Conservation (phyloP, 768 basidiomycete species). For the Lactarius evosmus region DNA sequence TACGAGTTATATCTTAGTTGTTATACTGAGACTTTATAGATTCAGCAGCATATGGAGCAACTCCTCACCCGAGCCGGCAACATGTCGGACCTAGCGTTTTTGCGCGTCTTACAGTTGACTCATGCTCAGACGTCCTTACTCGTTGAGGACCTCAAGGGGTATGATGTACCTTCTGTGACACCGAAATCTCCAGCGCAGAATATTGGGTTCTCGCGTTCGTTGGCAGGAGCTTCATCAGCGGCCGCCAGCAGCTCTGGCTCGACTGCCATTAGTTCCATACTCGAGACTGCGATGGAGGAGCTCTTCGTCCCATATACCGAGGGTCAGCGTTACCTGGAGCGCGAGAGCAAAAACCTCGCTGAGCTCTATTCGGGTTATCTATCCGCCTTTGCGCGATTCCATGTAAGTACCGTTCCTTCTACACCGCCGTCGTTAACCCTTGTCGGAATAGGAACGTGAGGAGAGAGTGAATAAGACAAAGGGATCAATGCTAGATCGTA, state of each 20-base stretch:
- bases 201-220: slow-evolving; percentile 55
- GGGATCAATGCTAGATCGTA: slow-evolving; percentile 80
- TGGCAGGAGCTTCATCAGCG: slow-evolving; percentile 43
- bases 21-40: slow-evolving; percentile 45
- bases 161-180: slow-evolving; percentile 72
- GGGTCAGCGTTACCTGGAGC: slow-evolving; percentile 86
- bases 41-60: slow-evolving; percentile 94
- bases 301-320: slow-evolving; percentile 93
- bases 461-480: slow-evolving; percentile 59
- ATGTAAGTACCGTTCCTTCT: slow-evolving; percentile 51
- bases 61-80: slow-evolving; percentile 71
- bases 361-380: slow-evolving; percentile 75
- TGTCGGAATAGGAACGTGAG: slow-evolving; percentile 37
- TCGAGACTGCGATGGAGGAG: slow-evolving; percentile 96
- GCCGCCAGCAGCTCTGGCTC: slow-evolving; percentile 46
- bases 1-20: slow-evolving; percentile 4
- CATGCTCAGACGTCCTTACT: slow-evolving; percentile 74
- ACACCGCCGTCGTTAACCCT: neutral
- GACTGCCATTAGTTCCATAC: slow-evolving; percentile 67
- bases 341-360: slow-evolving; percentile 79
- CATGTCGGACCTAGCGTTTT: slow-evolving; percentile 84
- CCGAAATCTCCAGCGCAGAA: slow-evolving; percentile 63
- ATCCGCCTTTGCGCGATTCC: slow-evolving; percentile 77
- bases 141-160: slow-evolving; percentile 88
- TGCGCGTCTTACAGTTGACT: slow-evolving; percentile 85